A percentile compares a stretch with the other conserved stretches of the same genome.
Evolutionary conservation across 2,329 filamentous ascomycete genomes (phyloP).

Genomic region (Decorospora gaudefroyi): DNA sequence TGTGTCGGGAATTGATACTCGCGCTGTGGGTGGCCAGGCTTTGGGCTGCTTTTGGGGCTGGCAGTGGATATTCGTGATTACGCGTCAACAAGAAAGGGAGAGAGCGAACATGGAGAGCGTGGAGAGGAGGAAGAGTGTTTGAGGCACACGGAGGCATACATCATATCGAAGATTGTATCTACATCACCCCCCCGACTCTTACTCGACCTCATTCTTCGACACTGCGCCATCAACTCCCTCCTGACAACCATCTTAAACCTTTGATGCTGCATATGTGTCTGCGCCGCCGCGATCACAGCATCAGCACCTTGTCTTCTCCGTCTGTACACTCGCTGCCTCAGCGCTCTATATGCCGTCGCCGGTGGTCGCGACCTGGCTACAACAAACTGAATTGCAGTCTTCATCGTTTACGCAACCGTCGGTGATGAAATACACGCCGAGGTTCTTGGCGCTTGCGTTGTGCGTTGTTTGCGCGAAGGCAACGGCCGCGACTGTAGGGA

Average conservation of each 20-base stretch:
- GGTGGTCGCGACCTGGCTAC: conserved; percentile 26
- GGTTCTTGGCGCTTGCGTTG: conserved; percentile 33
- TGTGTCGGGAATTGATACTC: conserved; percentile 31
- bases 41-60: conserved; percentile 33
- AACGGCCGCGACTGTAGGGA: conserved; percentile 24
- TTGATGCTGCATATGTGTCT: conserved; percentile 37
- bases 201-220: background rate
- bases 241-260: conserved; percentile 36
- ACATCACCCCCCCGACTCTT: too few relatives aligned
- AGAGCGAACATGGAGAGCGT: background rate
- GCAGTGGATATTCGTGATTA: conserved; percentile 7
- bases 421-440: conserved; percentile 41
- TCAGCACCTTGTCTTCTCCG: conserved; percentile 39
- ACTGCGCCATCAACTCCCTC: conserved; percentile 2
- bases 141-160: too few relatives aligned
- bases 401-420: conserved; percentile 37
- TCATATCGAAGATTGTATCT: background rate
- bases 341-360: conserved; percentile 37
- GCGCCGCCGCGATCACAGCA: conserved; percentile 36
- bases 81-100: background rate
- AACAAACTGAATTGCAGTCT: conserved; percentile 38
- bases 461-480: conserved; percentile 30
- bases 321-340: conserved; percentile 36
- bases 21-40: conserved; percentile 31
- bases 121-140: too few relatives aligned